Conservation (phyloP, 495 filamentous ascomycete species). For the Cercophora sp. region DNA sequence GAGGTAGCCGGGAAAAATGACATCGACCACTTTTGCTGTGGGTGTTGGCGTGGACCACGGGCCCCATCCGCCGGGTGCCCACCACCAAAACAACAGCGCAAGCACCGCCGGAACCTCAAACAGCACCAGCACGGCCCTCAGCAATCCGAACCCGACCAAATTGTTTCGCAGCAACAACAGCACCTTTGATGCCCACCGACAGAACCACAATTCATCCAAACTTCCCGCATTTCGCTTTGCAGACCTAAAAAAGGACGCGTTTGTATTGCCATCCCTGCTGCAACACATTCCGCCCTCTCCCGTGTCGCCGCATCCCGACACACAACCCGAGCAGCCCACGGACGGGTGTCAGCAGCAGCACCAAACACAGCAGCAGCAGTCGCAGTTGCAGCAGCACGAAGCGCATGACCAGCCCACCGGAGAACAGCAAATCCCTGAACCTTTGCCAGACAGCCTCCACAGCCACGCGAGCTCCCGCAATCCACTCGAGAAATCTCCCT, state of each 20-base stretch:
- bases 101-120: too few relatives aligned
- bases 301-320: constrained; percentile 28
- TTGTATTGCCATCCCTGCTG: constrained; percentile 33
- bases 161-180: constrained; percentile 23
- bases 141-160: constrained; percentile 10
- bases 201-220: constrained; percentile 48
- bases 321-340: constrained; percentile 20
- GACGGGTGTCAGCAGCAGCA: constrained; percentile 19
- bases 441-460: constrained; percentile 22
- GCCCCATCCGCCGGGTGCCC: constrained; percentile 12
- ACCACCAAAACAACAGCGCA: constrained; percentile 14
- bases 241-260: constrained; percentile 42
- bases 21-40: constrained; percentile 19
- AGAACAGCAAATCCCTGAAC: constrained; percentile 27
- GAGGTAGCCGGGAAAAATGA: constrained; percentile 8
- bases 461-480: constrained; percentile 21
- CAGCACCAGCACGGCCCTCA: constrained; percentile 13
- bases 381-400: constrained; percentile 5
- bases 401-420: constrained; percentile 20
- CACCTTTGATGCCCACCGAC: constrained; percentile 42
- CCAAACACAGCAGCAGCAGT: neutral
- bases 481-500: constrained; percentile 15
- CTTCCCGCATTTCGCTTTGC: constrained; percentile 47
- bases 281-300: constrained; percentile 40
- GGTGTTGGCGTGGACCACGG: constrained; percentile 16